Conservation (phyloP, 352 stramenopile genomes). For the Albugo candida region DNA sequence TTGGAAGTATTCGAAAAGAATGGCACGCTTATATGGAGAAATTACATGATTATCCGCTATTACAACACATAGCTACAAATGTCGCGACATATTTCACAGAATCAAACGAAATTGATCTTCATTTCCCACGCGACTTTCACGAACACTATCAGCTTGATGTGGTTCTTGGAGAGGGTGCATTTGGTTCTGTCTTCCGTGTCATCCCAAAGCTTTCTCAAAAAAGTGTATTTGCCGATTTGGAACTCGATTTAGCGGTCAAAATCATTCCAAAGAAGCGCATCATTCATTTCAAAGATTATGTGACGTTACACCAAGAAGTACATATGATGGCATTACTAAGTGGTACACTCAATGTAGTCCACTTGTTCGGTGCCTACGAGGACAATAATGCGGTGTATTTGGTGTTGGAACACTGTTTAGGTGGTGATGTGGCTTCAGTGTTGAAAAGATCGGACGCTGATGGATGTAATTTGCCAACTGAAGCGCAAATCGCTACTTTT, state of each 20-base stretch:
- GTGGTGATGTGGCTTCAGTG: slow-evolving; percentile 28
- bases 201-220: slow-evolving; percentile 10
- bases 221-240: not conserved
- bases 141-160: slow-evolving; percentile 26
- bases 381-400: slow-evolving; percentile 51
- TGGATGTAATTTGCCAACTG: slow-evolving; percentile 1
- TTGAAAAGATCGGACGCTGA: slow-evolving; percentile 6
- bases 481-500: slow-evolving; percentile 30
- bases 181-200: slow-evolving; percentile 41
- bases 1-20: slow-evolving; percentile 35
- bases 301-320: slow-evolving; percentile 39
- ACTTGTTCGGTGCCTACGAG: slow-evolving; percentile 68
- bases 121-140: slow-evolving; percentile 31
- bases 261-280: slow-evolving; percentile 50
- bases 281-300: slow-evolving; percentile 36
- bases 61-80: slow-evolving; percentile 33
- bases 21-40: slow-evolving; percentile 30
- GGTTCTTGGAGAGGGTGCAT: slow-evolving; percentile 46
- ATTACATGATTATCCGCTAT: slow-evolving; percentile 16
- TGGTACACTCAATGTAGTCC: slow-evolving; percentile 61
- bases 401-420: slow-evolving; percentile 63
- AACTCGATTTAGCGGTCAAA: slow-evolving; percentile 51
- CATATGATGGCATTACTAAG: slow-evolving; percentile 60
- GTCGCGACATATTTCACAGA: slow-evolving; percentile 39
- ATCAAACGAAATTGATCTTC: slow-evolving; percentile 40